Conservation (phyloP, 768 basidiomycete genomes). For the Solioccasus polychromus region DNA sequence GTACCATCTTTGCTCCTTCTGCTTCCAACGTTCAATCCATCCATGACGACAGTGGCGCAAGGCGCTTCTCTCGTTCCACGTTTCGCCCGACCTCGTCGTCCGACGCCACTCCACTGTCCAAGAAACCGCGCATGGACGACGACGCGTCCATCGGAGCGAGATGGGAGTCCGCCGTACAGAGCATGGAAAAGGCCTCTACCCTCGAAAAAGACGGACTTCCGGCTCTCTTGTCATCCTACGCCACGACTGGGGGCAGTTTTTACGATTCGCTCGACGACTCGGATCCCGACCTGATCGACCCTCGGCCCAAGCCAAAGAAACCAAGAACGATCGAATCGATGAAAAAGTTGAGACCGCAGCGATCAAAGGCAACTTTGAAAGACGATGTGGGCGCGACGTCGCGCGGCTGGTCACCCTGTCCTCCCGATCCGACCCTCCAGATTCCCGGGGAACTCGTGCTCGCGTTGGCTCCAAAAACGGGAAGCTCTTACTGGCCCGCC, state of each 20-base stretch:
- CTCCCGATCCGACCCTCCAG: conserved; percentile 45
- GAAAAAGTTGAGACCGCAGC: conserved; percentile 14
- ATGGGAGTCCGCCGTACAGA: conserved; percentile 49
- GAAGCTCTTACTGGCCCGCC: conserved; percentile 63
- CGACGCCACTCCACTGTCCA: conserved; percentile 37
- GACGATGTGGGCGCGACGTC: conserved; percentile 8
- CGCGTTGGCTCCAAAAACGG: conserved; percentile 37
- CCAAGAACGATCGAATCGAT: conserved; percentile 8
- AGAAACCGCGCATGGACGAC: conserved; percentile 42
- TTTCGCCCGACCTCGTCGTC: conserved; percentile 23
- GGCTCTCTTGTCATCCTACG: conserved; percentile 33
- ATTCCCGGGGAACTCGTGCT: conserved; percentile 71
- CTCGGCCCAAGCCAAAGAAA: conserved; percentile 10
- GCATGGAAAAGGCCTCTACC: conserved; percentile 41
- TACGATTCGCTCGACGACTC: conserved; percentile 28
- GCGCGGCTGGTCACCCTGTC: conserved; percentile 38
- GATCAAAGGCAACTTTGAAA: conserved; percentile 17
- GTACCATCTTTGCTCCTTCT: conserved; percentile 34
- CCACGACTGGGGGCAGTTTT: conserved; percentile 18
- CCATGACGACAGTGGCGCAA: conserved; percentile 28
- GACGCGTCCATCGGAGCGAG: conserved; percentile 27
- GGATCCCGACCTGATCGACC: conserved; percentile 15
- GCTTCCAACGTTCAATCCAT: conserved; percentile 42
- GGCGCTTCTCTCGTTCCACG: conserved; percentile 43
- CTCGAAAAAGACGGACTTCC: conserved; percentile 51